Conservation (phyloP, 306 rosid species). For the Gastrolobium bilobum region DNA sequence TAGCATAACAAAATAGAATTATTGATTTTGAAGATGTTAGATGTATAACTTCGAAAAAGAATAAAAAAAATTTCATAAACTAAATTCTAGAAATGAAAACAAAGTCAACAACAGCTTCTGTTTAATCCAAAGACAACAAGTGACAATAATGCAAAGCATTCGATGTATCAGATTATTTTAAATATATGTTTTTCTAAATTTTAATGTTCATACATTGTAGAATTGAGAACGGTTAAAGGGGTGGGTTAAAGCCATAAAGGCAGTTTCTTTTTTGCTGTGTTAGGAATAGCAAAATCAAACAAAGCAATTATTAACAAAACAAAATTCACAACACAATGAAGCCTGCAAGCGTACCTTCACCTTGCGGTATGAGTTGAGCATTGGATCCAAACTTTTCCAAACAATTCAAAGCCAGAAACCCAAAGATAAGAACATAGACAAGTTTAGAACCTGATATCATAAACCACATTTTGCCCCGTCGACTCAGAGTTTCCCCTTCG, state of each 20-base stretch:
- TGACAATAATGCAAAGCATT: neutral
- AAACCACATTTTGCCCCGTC: slow-evolving; percentile 50
- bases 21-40: neutral
- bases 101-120: neutral
- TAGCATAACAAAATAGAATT: neutral
- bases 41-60: neutral
- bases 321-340: neutral
- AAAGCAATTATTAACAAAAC: neutral
- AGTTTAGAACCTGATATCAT: slow-evolving; percentile 40
- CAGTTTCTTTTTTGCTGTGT: neutral
- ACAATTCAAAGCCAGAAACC: slow-evolving; percentile 53
- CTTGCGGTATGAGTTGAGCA: slow-evolving; percentile 69
- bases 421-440: slow-evolving; percentile 40
- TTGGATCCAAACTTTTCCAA: slow-evolving; percentile 52
- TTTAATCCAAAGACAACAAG: neutral
- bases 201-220: neutral
- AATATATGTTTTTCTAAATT: neutral
- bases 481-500: neutral
- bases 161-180: neutral
- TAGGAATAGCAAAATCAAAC: neutral
- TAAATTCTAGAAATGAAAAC: neutral
- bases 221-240: slow-evolving; percentile 25
- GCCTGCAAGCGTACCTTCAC: slow-evolving; percentile 65
- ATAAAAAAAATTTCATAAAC: neutral
- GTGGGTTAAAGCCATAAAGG: slow-evolving; percentile 21